Percentiles rank a stretch among this genome's conserved stretches.
Evolutionary conservation across 1,284 basidiomycete genomes (phyloP).

Genomic region (Melampsora larici-populina): DNA sequence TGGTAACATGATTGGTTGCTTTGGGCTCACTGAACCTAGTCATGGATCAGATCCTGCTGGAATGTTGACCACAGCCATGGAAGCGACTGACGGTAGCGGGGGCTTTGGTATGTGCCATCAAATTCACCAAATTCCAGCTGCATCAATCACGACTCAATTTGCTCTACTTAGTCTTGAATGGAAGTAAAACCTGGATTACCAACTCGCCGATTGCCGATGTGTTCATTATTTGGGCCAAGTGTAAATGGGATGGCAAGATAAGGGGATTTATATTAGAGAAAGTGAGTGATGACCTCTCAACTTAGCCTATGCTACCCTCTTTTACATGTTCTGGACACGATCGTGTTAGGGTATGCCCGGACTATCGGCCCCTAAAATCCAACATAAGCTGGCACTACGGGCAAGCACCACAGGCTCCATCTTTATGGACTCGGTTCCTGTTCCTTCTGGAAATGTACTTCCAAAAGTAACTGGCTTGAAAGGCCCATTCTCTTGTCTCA

Average conservation of each 20-base stretch:
- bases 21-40: conserved; percentile 93
- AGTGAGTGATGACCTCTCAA: conserved; percentile 55
- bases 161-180: conserved; percentile 51
- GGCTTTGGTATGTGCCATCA: conserved; percentile 77
- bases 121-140: conserved; percentile 9
- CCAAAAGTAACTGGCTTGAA: conserved; percentile 72
- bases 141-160: conserved; percentile 63
- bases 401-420: conserved; percentile 88
- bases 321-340: conserved; percentile 15
- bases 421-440: conserved; percentile 72
- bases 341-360: conserved; percentile 68
- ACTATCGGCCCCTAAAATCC: conserved; percentile 80
- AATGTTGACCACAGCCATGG: conserved; percentile 89
- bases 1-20: conserved; percentile 86
- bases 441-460: conserved; percentile 68
- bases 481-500: conserved; percentile 84
- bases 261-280: conserved; percentile 91
- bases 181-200: conserved; percentile 69
- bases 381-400: conserved; percentile 86
- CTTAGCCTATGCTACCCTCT: neutral
- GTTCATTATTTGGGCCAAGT: conserved; percentile 90
- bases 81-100: conserved; percentile 63
- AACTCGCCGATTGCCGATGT: conserved; percentile 64
- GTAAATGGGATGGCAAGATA: conserved; percentile 87
- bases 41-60: conserved; percentile 89